A percentile compares a stretch with the other conserved stretches of the same genome.
These are phyloP conservation scores for Fusarium coicis DNA, from an alignment of 2,329 filamentous ascomycete genomes.

Conservation along the genomic window DNA sequence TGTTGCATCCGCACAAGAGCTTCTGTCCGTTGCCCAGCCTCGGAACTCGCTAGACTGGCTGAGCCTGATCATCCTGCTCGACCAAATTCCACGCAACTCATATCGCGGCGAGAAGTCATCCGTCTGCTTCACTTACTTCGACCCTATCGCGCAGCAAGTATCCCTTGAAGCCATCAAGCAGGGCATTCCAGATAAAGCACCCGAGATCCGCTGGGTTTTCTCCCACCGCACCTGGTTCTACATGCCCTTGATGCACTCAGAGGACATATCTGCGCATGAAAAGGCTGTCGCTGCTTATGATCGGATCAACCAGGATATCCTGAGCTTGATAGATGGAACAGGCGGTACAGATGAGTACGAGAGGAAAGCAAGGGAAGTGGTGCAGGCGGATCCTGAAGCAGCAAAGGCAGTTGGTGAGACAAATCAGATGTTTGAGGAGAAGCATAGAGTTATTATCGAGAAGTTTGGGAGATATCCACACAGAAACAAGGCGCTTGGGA, in stretches of 20 bases:
- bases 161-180: slow-evolving; percentile 49
- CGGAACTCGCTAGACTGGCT: slow-evolving; percentile 54
- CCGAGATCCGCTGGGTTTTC: slow-evolving; percentile 48
- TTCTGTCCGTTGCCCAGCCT: slow-evolving; percentile 45
- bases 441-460: slow-evolving; percentile 62
- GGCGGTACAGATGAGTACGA: slow-evolving; percentile 40
- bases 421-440: slow-evolving; percentile 52
- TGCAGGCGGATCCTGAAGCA: slow-evolving; percentile 42
- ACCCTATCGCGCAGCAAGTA: slow-evolving; percentile 62
- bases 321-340: slow-evolving; percentile 44
- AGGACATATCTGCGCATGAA: slow-evolving; percentile 59
- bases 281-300: slow-evolving; percentile 47
- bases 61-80: slow-evolving; percentile 66
- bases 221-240: slow-evolving; percentile 66
- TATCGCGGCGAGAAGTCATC: slow-evolving; percentile 61
- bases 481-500: slow-evolving; percentile 62
- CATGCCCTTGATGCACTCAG: slow-evolving; percentile 69
- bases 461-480: slow-evolving; percentile 70
- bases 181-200: slow-evolving; percentile 44
- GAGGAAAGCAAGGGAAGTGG: slow-evolving; percentile 42
- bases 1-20: slow-evolving; percentile 43
- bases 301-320: slow-evolving; percentile 48
- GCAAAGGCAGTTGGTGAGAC: slow-evolving; percentile 38
- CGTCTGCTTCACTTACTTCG: slow-evolving; percentile 65
- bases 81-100: slow-evolving; percentile 72